Base-by-base conservation (phyloP, 179 eudicot species). In the Heliamphora pulchella region DNA sequence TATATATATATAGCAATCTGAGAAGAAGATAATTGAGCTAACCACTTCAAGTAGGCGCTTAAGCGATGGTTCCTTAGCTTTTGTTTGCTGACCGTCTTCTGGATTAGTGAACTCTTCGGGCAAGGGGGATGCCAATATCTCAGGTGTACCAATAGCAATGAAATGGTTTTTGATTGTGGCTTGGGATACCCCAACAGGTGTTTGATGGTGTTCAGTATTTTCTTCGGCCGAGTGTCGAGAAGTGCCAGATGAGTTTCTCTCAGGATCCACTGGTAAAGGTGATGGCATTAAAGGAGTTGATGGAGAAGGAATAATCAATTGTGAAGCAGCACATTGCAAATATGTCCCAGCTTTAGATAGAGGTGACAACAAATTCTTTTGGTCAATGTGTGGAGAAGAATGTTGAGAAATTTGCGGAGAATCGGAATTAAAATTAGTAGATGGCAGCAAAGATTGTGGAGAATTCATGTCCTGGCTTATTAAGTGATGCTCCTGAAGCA, bases 31-130 rank as follows among this genome's bases (percentile, higher is more conserved):
- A 43, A 77, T 48, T 61, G 31, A 55, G 75, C 80, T 20, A 50
- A 83, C 85, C 85, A 63, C 82, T 17, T 83, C 57, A 51, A 83
- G 9, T 69, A 83, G 22, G 57, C 80, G 69, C 76, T 59, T 39
- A 13, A 83, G 2, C 11, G 85, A 79, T 3, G 54, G 48, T 59
- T 22, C 80, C 61, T 70, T 51, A 31, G 67, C 75, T 17, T 22
- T 13, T 50, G 77, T 13, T 18, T 54, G 22, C 63, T 75, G 72
- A 73, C 22, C 41, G 71, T 41, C 71, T 66, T 66, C 47, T 18
- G 68, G 43, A 41, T 17, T 13, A 10, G 1, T 63, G 72, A 46
- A 4, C 55, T 70, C 74, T 44, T 22, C 10, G 2, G 47, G 18
- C 74, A 44, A 70, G 31, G 74, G 22, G 54, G 74, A 44, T 10